These are phyloP conservation scores for Trametes cingulata DNA, from an alignment of 768 basidiomycete species.

Conservation along the genomic window DNA sequence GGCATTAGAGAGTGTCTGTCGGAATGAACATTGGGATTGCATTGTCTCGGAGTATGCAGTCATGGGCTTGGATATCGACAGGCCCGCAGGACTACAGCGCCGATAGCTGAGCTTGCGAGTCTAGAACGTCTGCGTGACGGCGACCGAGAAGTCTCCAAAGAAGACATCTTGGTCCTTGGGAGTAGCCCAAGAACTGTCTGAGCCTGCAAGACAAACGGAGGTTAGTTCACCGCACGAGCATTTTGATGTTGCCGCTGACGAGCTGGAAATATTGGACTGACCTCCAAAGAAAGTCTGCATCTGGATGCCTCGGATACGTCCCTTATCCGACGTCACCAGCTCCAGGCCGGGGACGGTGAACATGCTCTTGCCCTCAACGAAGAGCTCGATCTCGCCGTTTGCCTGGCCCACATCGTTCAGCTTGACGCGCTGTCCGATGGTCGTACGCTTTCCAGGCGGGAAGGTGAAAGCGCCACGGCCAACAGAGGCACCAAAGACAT, in stretches of 20 bases:
- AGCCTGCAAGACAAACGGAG: slow-evolving; percentile 36
- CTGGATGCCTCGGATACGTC: slow-evolving; percentile 64
- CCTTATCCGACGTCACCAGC: slow-evolving; percentile 48
- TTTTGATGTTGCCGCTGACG: no score
- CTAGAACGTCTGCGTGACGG: slow-evolving; percentile 50
- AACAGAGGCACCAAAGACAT: slow-evolving; percentile 64
- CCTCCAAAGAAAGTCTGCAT: slow-evolving; percentile 81
- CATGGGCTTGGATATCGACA: no score
- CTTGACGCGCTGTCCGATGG: slow-evolving; percentile 67
- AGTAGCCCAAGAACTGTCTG: slow-evolving; percentile 50
- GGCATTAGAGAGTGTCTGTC: no score
- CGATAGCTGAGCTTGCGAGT: no score
- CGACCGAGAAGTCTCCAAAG: slow-evolving; percentile 71
- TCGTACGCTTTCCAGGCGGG: slow-evolving; percentile 63
- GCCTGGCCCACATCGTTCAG: slow-evolving; percentile 70
- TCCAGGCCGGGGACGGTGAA: slow-evolving; percentile 59
- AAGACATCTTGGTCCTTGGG: slow-evolving; percentile 61
- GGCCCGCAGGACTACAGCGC: no score
- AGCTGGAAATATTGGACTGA: slow-evolving; percentile 27
- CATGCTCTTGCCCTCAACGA: slow-evolving; percentile 63
- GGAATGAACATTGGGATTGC: no score
- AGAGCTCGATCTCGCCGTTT: slow-evolving; percentile 74
- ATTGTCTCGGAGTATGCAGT: no score
- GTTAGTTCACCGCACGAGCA: slow-evolving; percentile 1
- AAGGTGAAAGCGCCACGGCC: slow-evolving; percentile 71